Evolutionary conservation across 768 basidiomycete genomes (phyloP), one percentile per base, ranked within the genome.

Genomic region (Lactifluus pinguis): DNA sequence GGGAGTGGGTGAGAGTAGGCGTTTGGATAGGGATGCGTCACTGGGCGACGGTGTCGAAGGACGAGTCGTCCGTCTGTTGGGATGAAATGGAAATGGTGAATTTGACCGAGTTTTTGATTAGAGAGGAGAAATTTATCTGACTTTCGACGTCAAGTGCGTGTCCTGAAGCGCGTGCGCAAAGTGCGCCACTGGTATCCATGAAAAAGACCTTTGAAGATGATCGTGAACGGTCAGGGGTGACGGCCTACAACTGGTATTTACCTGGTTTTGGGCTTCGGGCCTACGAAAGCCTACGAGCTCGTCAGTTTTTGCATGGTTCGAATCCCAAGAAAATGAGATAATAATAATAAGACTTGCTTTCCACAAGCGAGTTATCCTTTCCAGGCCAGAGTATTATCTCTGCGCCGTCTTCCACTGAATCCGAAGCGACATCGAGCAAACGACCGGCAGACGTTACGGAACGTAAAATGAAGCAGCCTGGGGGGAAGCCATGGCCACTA

Each of bases 81-180:
- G 17, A 55, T 57, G 10, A 50, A 30, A 58, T 21, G 45, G 32
- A 9, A 34, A 34, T 34, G 32, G 38, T 59, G 50, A 50, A 34
- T 17, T 49, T 50, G 62, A 50, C 3, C 3, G 45, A 13, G 30
- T 11, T 25, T 25, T 39, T 53, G 30, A 17, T 32, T 25, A 41
- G 34, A 44, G 19, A 32, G 41, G 52, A 49, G 19, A 15, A 63
- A 34, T 34, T 34, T 73, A 25, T 71, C 58, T 48, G 29, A 86
- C 89, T 81, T 77, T 92, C 83, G 39, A 92, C 72, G 67, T 93
- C 90, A 41, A 93, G 74, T 8, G 89, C 91, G 72, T 92, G 89
- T 0, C 91, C 91, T 15, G 89, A 81, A 4, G 83, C 80, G 65
- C 86, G 80, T 9, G 90, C 89, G 69, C 88, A 92, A 45, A 92